Conservation (phyloP, 1,284 basidiomycete species). For the Cryptococcus sp. region DNA sequence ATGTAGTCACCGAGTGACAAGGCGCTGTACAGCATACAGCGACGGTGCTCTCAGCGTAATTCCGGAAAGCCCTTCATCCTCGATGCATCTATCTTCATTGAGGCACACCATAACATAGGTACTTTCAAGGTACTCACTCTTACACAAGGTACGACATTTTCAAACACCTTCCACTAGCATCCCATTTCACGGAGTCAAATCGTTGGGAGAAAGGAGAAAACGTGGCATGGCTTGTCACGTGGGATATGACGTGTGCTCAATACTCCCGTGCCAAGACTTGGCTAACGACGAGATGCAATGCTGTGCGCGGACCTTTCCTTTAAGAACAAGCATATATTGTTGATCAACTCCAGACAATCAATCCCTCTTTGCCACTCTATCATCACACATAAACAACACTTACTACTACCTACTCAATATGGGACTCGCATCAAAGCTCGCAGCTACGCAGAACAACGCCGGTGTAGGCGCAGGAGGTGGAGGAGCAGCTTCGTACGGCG, state of each 20-base stretch:
- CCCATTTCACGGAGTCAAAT: too few species aligned
- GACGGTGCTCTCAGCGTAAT: too few species aligned
- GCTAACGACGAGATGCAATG: not conserved
- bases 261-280: constrained; percentile 6
- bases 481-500: constrained; percentile 9
- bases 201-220: too few species aligned
- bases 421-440: constrained; percentile 45
- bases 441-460: constrained; percentile 29
- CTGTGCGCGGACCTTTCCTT: constrained; percentile 2
- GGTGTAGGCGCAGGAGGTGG: constrained; percentile 23
- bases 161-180: too few species aligned
- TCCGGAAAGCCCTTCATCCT: too few species aligned
- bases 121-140: too few species aligned
- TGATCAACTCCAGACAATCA: not conserved
- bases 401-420: constrained; percentile 18
- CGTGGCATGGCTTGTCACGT: not conserved
- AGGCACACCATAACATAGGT: too few species aligned
- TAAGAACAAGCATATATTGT: constrained; percentile 3
- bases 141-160: too few species aligned
- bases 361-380: constrained; percentile 3
- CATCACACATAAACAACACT: constrained; percentile 5
- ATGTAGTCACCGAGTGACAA: too few species aligned
- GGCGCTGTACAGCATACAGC: too few species aligned
- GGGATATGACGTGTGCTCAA: constrained; percentile 2
- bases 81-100: too few species aligned